Evolutionary conservation across 495 filamentous ascomycete genomes (phyloP).

Genomic region (Tuber melanosporum): DNA sequence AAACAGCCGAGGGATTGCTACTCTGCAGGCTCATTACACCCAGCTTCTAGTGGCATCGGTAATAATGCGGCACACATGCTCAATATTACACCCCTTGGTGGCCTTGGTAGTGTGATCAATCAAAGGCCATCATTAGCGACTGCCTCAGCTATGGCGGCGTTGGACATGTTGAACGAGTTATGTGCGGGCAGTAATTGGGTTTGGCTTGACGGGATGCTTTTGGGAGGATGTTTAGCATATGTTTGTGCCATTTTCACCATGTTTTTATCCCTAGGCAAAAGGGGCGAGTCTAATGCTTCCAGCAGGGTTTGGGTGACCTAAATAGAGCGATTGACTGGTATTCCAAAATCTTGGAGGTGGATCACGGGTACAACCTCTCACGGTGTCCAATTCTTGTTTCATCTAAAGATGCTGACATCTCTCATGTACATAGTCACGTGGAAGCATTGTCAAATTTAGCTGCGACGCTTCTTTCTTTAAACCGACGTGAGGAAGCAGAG

Average conservation of each 20-base stretch:
- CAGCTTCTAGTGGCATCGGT: constrained; percentile 25
- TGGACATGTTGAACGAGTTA: constrained; percentile 72
- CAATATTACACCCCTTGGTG: constrained; percentile 36
- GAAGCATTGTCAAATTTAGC: constrained; percentile 93
- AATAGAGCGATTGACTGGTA: constrained; percentile 85
- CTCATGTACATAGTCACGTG: constrained; percentile 59
- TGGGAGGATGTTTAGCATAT: constrained; percentile 90
- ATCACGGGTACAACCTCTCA: constrained; percentile 59
- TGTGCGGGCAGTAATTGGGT: constrained; percentile 84
- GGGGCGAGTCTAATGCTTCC: constrained; percentile 17
- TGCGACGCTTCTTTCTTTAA: constrained; percentile 75
- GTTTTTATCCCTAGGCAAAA: not conserved
- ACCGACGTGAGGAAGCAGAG: constrained; percentile 76
- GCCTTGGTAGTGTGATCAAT: constrained; percentile 18
- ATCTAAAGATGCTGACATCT: constrained; percentile 39
- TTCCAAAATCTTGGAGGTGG: constrained; percentile 70
- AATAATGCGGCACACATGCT: constrained; percentile 24
- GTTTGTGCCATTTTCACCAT: constrained; percentile 42
- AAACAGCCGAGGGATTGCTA: constrained; percentile 32
- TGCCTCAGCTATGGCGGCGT: constrained; percentile 57
- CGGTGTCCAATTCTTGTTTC: constrained; percentile 5
- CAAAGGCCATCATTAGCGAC: constrained; percentile 28
- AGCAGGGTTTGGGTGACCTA: constrained; percentile 65
- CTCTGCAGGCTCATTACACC: constrained; percentile 22
- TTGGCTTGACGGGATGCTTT: constrained; percentile 92